Evolutionary conservation across 306 rosid species (phyloP).

Genomic region (Ziziphus jujuba): DNA sequence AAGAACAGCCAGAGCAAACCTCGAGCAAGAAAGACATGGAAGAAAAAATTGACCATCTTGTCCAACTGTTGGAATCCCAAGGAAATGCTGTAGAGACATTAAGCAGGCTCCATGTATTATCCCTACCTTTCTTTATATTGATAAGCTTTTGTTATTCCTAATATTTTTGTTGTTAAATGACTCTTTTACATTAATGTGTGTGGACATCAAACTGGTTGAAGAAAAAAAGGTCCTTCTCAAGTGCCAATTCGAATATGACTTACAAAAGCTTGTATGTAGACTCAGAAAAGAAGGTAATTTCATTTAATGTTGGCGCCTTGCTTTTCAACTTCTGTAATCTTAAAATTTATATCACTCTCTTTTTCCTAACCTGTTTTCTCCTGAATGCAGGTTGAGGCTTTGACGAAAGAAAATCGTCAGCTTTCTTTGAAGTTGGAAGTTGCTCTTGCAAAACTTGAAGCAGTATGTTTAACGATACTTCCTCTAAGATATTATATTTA

Average conservation of each 20-base stretch:
- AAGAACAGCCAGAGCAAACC: conserved; percentile 26
- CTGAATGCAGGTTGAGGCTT: conserved; percentile 51
- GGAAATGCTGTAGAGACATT: conserved; percentile 29
- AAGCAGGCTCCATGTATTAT: background rate
- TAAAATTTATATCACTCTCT: background rate
- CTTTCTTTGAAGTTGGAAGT: conserved; percentile 49
- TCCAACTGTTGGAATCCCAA: conserved; percentile 38
- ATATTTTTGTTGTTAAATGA: background rate
- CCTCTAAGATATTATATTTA: too few species aligned
- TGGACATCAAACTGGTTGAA: conserved; percentile 35
- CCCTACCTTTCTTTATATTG: background rate
- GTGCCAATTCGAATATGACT: conserved; percentile 27
- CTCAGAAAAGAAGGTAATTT: conserved; percentile 56
- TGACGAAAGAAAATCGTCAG: conserved; percentile 42
- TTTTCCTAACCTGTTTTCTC: background rate
- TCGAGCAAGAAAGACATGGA: conserved; percentile 25
- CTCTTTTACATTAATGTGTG: background rate
- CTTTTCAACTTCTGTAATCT: background rate
- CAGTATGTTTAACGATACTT: conserved; percentile 39
- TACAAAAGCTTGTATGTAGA: conserved; percentile 49
- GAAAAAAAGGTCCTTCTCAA: conserved; percentile 10
- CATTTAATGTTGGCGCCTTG: conserved; percentile 1
- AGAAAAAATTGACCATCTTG: conserved; percentile 45
- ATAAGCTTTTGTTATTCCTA: background rate
- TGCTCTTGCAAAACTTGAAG: conserved; percentile 60